Percentiles rank a stretch among this genome's conserved stretches.
phyloP scores from a whole-genome alignment of 2,329 filamentous ascomycete genomes.

The Sphaerulina populicola region DNA sequence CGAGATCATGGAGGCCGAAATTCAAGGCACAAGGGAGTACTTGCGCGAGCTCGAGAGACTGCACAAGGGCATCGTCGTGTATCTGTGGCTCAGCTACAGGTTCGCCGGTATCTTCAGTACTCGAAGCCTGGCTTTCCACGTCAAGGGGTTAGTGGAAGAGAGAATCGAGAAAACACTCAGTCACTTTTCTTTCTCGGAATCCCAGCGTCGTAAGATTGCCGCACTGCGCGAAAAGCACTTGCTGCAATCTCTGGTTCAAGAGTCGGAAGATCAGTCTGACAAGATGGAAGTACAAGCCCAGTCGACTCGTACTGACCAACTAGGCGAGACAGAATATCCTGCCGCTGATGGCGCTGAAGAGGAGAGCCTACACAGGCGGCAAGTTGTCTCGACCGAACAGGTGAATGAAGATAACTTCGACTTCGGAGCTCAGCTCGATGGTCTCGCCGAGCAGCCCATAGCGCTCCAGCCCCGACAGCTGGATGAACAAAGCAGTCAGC shows the following conservation, averaged over 20 bases:
- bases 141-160: conserved; percentile 68
- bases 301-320: background rate
- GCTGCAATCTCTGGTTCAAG: conserved; percentile 5
- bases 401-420: background rate
- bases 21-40: conserved; percentile 46
- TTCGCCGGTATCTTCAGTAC: conserved; percentile 73
- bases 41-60: conserved; percentile 64
- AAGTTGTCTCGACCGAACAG: conserved; percentile 4
- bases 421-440: conserved; percentile 9
- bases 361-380: conserved; percentile 10
- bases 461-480: background rate
- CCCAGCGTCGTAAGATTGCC: conserved; percentile 24
- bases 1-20: conserved; percentile 57
- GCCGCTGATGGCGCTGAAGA: conserved; percentile 6
- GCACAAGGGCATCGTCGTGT: conserved; percentile 74
- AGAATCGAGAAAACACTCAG: conserved; percentile 59
- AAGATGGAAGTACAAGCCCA: background rate
- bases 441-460: background rate
- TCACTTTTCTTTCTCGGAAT: conserved; percentile 44
- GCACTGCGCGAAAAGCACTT: conserved; percentile 25
- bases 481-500: conserved; percentile 20
- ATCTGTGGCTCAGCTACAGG: conserved; percentile 88
- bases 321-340: background rate
- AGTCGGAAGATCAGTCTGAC: conserved; percentile 28
- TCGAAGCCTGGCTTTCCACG: conserved; percentile 66